Evolutionary conservation across 140 eudicot genomes (phyloP).

Genomic region (Senecio squalidus): DNA sequence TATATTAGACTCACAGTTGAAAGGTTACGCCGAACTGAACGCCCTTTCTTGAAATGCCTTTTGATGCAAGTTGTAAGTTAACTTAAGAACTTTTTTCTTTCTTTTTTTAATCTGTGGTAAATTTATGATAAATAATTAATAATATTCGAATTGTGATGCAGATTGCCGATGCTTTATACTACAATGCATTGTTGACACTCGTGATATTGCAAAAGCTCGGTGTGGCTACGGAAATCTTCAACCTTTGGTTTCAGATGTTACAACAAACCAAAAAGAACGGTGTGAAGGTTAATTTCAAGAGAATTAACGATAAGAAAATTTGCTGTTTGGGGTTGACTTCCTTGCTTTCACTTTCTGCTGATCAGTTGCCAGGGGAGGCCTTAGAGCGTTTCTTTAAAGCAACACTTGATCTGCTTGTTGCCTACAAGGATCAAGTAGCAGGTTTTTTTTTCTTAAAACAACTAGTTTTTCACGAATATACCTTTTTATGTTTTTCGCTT

Average conservation of each 20-base stretch:
- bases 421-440: conserved; percentile 92
- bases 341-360: conserved; percentile 73
- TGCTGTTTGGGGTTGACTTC: conserved; percentile 96
- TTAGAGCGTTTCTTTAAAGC: conserved; percentile 87
- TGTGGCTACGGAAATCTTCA: conserved; percentile 77
- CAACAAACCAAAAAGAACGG: conserved; percentile 85
- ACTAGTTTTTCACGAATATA: background rate
- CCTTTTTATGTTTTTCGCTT: background rate
- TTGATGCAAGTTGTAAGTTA: conserved; percentile 78
- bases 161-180: conserved; percentile 88
- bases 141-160: conserved; percentile 25
- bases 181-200: conserved; percentile 71
- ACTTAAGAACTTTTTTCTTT: background rate
- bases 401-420: conserved; percentile 86
- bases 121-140: background rate
- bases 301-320: conserved; percentile 74
- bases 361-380: conserved; percentile 80
- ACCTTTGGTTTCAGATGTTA: conserved; percentile 94
- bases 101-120: background rate
- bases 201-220: conserved; percentile 76
- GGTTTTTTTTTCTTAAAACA: no score
- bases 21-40: conserved; percentile 67
- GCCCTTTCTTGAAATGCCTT: conserved; percentile 69
- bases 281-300: conserved; percentile 66
- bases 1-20: conserved; percentile 68